Evolutionary conservation across 352 stramenopile genomes (phyloP).

Genomic region (Aphanomyces euteiches): DNA sequence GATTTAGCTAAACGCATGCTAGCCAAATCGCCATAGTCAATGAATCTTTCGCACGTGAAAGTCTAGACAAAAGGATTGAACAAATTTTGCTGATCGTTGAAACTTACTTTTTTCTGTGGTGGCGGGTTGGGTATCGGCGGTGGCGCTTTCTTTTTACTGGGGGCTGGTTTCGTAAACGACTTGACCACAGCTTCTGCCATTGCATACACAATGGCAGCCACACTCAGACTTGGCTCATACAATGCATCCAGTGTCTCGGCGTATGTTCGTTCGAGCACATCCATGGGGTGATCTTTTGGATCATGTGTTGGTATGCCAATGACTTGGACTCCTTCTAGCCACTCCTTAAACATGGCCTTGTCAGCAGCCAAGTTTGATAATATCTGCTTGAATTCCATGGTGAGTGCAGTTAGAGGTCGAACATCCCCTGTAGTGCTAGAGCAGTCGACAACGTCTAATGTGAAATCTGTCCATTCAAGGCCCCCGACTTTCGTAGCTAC

Average conservation of each 20-base stretch:
- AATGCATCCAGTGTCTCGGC: constrained; percentile 37
- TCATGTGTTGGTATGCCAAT: constrained; percentile 35
- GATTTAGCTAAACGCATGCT: constrained; percentile 38
- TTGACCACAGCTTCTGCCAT: constrained; percentile 47
- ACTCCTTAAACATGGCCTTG: constrained; percentile 62
- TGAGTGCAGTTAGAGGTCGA: constrained; percentile 37
- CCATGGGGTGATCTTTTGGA: neutral
- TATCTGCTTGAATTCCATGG: constrained; percentile 38
- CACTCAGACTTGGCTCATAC: constrained; percentile 47
- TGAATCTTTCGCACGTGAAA: constrained; percentile 38
- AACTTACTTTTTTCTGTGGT: neutral
- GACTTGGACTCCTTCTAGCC: constrained; percentile 49
- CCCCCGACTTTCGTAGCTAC: constrained; percentile 43
- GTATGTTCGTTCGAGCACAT: constrained; percentile 35
- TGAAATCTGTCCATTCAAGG: constrained; percentile 74
- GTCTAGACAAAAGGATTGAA: neutral
- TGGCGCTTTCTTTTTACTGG: neutral
- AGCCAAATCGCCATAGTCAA: constrained; percentile 47
- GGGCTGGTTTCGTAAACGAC: constrained; percentile 2
- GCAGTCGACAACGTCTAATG: constrained; percentile 47
- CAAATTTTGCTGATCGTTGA: no score
- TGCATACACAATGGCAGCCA: constrained; percentile 52
- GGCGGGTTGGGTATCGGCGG: no score
- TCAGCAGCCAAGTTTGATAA: constrained; percentile 40
- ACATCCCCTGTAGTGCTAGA: constrained; percentile 20